A percentile compares a stretch with the other conserved stretches of the same genome.
Evolutionary conservation across 169 alveolate genomes (phyloP).

Genomic region (Plasmodium adleri): DNA sequence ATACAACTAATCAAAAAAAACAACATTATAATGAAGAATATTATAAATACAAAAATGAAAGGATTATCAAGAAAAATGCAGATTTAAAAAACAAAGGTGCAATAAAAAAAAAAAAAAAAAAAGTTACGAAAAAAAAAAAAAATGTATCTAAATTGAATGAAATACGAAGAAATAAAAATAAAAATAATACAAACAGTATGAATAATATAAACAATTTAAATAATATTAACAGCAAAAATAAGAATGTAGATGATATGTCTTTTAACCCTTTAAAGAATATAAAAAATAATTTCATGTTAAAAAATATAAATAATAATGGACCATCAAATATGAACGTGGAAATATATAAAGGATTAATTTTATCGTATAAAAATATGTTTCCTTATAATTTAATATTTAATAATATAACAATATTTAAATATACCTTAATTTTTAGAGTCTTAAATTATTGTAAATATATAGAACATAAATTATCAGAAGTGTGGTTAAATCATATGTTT

Average conservation of each 20-base stretch:
- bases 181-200: neutral
- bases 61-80: no score
- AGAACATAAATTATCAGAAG: conserved; percentile 76
- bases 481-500: conserved; percentile 81
- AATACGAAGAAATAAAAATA: conserved; percentile 8
- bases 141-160: neutral
- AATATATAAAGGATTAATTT: conserved; percentile 47
- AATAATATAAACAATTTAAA: conserved; percentile 8
- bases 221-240: neutral
- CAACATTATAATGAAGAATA: no score
- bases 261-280: neutral
- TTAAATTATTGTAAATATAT: conserved; percentile 81
- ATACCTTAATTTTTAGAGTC: conserved; percentile 74
- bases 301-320: conserved; percentile 3
- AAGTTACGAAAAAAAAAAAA: no score
- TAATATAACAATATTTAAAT: conserved; percentile 78
- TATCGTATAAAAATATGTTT: conserved; percentile 71
- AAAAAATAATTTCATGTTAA: conserved; percentile 3
- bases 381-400: conserved; percentile 78
- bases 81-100: no score
- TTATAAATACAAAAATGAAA: no score
- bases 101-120: no score
- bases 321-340: conserved; percentile 52
- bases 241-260: neutral
- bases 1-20: no score